These are phyloP conservation scores for Termitomyces sp. DNA, from an alignment of 768 basidiomycete species.

Conservation along the genomic window DNA sequence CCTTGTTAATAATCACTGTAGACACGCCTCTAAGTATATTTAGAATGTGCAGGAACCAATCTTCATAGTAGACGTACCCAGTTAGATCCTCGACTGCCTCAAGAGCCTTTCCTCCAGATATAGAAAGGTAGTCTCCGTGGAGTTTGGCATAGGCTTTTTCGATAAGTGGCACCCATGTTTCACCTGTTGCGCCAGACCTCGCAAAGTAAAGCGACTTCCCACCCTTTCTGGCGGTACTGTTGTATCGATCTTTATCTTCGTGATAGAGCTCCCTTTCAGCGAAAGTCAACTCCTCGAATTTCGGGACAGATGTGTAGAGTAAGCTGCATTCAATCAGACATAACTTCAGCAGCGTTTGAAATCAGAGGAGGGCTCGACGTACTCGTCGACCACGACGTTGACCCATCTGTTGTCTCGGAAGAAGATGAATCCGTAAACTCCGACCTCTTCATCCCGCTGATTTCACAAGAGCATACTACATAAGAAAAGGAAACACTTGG, in stretches of 20 bases:
- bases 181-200: constrained; percentile 42
- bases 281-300: constrained; percentile 45
- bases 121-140: constrained; percentile 43
- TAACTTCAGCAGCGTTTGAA: neutral
- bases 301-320: constrained; percentile 46
- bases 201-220: constrained; percentile 52
- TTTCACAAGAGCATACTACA: neutral
- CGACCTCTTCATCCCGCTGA: constrained; percentile 50
- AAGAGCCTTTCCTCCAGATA: constrained; percentile 35
- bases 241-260: constrained; percentile 47
- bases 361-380: constrained; percentile 16
- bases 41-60: neutral
- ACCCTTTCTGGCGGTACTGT: constrained; percentile 44
- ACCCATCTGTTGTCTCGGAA: constrained; percentile 52
- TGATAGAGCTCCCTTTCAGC: constrained; percentile 48
- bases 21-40: constrained; percentile 38
- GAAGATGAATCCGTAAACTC: constrained; percentile 61
- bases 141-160: constrained; percentile 60
- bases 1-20: constrained; percentile 42
- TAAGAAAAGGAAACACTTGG: neutral
- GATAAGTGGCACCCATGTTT: constrained; percentile 60
- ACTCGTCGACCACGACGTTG: constrained; percentile 59
- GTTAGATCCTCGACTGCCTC: constrained; percentile 59
- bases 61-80: constrained; percentile 35
- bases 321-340: constrained; percentile 28